Evolutionary conservation across 371 early-diverging fungal genomes (phyloP), one percentile per base, ranked within the genome.

Genomic region (Rhizomucor pusillus): DNA sequence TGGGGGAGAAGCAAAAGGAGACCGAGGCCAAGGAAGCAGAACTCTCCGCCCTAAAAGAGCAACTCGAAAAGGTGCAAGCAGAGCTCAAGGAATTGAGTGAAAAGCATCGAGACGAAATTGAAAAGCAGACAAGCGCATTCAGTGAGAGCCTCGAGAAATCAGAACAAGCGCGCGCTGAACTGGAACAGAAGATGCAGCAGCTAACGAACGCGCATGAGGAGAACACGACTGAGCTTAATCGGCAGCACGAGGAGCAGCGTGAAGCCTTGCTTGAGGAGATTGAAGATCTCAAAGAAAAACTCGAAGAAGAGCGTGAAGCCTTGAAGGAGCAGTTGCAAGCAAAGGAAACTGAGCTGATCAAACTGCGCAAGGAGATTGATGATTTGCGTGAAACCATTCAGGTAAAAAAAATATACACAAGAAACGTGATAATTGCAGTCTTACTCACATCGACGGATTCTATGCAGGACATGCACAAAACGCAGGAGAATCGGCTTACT

Each of bases 301-400:
- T 49, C 1, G 40, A 53, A 24, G 52, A 62, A 14, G 54, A 52
- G n/a, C 45, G 48, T 23, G 49, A 52, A 36, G 40, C 48, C 3
- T 39, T 53, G 1, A 40, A 49, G 12, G 59, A 63, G 29, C 47
- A 52, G 12, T 14, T 48, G n/a, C 29, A 12, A 20, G 47, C 34
- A 13, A 59, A 59, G 23, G 54, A 59, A 20, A 22, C 41, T 11
- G 62, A 69, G 19, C 23, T 65, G 7, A 33, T 24, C 6, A 53
- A 47, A 19, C 40, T 47, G 43, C 39, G 52, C 23, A 59, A 59
- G 24, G 56, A 54, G 24, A 52, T 64, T n/a, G 64, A 64, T 14
- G 59, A 55, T 46, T 43, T 64, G 43, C 59, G 64, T 14, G 64
- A 56, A 23, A 59, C 54, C 0, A 58, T 54, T 52, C 50, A 52